These are phyloP conservation scores for Fusarium dlaminii DNA, from an alignment of 2,329 filamentous ascomycete species.

Conservation along the genomic window DNA sequence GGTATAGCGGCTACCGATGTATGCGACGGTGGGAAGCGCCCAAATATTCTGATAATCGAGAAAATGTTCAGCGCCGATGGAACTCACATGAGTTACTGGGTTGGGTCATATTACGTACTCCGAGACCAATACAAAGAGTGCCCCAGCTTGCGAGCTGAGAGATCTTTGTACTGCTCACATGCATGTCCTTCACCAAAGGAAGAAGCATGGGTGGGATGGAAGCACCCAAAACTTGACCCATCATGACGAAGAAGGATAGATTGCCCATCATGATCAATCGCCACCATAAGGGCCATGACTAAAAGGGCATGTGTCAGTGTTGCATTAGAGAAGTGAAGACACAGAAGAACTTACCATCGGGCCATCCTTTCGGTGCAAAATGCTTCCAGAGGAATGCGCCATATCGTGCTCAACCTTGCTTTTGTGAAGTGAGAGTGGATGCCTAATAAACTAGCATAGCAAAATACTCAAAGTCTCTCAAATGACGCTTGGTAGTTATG, in stretches of 20 bases:
- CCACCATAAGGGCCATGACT: neutral
- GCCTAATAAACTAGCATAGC: too few species aligned
- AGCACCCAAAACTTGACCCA: neutral
- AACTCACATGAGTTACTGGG: accelerated
- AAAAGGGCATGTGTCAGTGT: neutral
- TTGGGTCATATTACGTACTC: neutral
- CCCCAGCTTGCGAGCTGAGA: neutral
- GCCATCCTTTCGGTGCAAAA: neutral
- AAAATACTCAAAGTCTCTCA: accelerated
- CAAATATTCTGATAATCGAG: neutral
- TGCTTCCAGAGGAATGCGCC: neutral
- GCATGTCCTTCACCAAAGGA: neutral
- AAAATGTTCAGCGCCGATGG: neutral
- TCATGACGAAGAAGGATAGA: neutral
- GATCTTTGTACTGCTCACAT: neutral
- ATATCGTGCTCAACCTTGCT: neutral
- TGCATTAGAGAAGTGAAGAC: accelerated
- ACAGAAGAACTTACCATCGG: neutral
- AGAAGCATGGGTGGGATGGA: neutral
- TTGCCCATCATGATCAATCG: neutral
- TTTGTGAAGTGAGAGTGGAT: accelerated
- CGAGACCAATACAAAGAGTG: neutral
- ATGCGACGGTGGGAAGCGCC: neutral
- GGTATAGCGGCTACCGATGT: neutral
- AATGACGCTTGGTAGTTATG: accelerated